phyloP scores from a whole-genome alignment of 352 stramenopile species.

The Aphanomyces stellatus region DNA sequence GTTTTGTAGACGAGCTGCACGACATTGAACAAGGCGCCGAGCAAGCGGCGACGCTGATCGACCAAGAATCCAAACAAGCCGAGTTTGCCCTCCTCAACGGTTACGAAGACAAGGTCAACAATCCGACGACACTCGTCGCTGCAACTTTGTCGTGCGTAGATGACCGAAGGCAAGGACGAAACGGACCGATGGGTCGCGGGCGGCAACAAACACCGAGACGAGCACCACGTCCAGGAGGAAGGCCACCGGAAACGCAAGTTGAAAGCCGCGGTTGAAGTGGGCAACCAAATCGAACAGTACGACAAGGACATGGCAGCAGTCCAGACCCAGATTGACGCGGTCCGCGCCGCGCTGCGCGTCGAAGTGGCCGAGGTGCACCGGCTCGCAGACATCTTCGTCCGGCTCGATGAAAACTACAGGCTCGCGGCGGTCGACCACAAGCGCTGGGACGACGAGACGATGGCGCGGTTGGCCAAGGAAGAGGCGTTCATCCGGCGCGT shows the following conservation, averaged over 20 bases:
- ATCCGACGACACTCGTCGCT: neutral
- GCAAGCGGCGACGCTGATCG: slow-evolving; percentile 13
- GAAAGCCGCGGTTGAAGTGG: slow-evolving; percentile 30
- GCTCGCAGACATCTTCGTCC: slow-evolving; percentile 35
- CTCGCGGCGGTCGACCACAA: slow-evolving; percentile 28
- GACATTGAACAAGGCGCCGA: slow-evolving; percentile 18
- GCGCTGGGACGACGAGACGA: slow-evolving; percentile 31
- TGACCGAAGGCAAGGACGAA: neutral
- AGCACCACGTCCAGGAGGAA: slow-evolving; percentile 34
- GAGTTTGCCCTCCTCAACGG: slow-evolving; percentile 15
- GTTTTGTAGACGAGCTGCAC: slow-evolving; percentile 21
- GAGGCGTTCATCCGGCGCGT: slow-evolving; percentile 32
- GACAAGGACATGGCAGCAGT: slow-evolving; percentile 40
- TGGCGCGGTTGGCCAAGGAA: slow-evolving; percentile 17
- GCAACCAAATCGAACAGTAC: slow-evolving; percentile 39
- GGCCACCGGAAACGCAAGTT: slow-evolving; percentile 47
- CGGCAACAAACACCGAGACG: slow-evolving; percentile 22
- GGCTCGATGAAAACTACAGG: slow-evolving; percentile 45
- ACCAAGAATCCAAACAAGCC: slow-evolving; percentile 19
- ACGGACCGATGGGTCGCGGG: neutral
- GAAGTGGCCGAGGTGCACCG: slow-evolving; percentile 30
- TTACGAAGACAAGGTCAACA: slow-evolving; percentile 16
- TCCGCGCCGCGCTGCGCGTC: slow-evolving; percentile 25
- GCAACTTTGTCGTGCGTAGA: neutral
- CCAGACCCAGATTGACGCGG: slow-evolving; percentile 32